A percentile compares a stretch with the other conserved stretches of the same genome.
Evolutionary conservation across 768 basidiomycete species (phyloP).

Genomic region (Amanita rubescens): DNA sequence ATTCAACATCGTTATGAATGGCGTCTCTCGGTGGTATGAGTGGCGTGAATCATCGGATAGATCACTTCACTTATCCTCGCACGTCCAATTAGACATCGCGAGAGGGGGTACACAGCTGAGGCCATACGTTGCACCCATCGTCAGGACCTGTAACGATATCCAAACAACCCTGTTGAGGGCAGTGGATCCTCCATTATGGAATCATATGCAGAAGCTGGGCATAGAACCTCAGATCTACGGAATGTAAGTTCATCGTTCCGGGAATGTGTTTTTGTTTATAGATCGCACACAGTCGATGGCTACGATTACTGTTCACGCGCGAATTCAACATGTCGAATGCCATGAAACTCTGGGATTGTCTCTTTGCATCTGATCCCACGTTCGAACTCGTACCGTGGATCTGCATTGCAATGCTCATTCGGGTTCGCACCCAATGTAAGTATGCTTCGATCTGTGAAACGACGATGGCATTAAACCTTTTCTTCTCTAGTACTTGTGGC

Average conservation of each 20-base stretch:
- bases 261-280: conserved; percentile 4
- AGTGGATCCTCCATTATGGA: conserved; percentile 76
- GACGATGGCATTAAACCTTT: conserved; percentile 11
- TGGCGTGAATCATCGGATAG: conserved; percentile 43
- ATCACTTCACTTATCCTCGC: conserved; percentile 33
- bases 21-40: conserved; percentile 72
- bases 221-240: conserved; percentile 97
- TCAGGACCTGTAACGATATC: conserved; percentile 72
- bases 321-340: conserved; percentile 80
- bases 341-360: conserved; percentile 90
- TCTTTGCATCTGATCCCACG: conserved; percentile 83
- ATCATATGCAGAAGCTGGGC: conserved; percentile 65
- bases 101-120: conserved; percentile 43
- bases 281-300: conserved; percentile 65
- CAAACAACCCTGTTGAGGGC: conserved; percentile 66
- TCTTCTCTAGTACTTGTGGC: conserved; percentile 67
- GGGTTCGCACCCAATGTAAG: conserved; percentile 85
- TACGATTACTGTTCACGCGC: conserved; percentile 87
- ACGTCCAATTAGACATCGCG: conserved; percentile 35
- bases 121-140: conserved; percentile 78
- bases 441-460: conserved; percentile 7
- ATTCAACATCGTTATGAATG: conserved; percentile 74
- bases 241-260: conserved; percentile 52
- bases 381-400: conserved; percentile 79
- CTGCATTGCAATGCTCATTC: conserved; percentile 90